These are phyloP conservation scores for Lachnellula arida DNA, from an alignment of 2,329 filamentous ascomycete genomes.

Conservation along the genomic window DNA sequence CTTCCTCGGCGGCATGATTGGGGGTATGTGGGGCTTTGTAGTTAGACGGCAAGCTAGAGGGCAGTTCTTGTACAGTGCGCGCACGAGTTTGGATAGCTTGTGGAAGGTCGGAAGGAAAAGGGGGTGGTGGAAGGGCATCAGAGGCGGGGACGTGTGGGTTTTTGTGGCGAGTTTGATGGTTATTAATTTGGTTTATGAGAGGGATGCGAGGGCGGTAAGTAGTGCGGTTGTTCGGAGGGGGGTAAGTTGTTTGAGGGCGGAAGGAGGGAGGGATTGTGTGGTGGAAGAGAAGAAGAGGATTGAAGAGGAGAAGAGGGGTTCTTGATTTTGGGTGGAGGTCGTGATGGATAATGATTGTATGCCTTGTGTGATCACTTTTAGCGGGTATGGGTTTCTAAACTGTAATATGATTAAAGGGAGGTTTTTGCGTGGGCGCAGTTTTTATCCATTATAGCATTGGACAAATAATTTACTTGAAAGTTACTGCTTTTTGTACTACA, in stretches of 20 bases:
- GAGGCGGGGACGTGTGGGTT: conserved; percentile 77
- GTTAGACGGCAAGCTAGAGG: conserved; percentile 60
- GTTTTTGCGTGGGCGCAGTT: too few relatives aligned
- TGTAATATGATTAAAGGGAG: too few relatives aligned
- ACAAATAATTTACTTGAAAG: too few relatives aligned
- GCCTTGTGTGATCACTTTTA: not conserved
- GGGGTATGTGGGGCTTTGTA: conserved; percentile 79
- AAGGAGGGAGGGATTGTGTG: conserved; percentile 25
- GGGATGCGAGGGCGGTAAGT: conserved; percentile 24
- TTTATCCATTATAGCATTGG: too few relatives aligned
- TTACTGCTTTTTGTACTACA: too few relatives aligned
- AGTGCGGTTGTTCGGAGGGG: conserved; percentile 25
- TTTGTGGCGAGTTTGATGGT: conserved; percentile 76
- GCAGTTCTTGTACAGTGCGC: conserved; percentile 73
- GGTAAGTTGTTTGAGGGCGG: conserved; percentile 27
- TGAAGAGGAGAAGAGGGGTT: conserved; percentile 11
- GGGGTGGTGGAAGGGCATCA: conserved; percentile 79
- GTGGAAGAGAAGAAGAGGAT: conserved; percentile 21
- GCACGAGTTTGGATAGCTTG: conserved; percentile 73
- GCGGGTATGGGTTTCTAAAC: not conserved
- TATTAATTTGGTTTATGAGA: conserved; percentile 58
- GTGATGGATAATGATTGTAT: not conserved
- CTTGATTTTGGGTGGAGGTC: not conserved
- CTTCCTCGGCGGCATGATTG: conserved; percentile 82
- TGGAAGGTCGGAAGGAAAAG: conserved; percentile 95